These are phyloP conservation scores for Psilocybe azurescens DNA, from an alignment of 768 basidiomycete species.

Conservation along the genomic window DNA sequence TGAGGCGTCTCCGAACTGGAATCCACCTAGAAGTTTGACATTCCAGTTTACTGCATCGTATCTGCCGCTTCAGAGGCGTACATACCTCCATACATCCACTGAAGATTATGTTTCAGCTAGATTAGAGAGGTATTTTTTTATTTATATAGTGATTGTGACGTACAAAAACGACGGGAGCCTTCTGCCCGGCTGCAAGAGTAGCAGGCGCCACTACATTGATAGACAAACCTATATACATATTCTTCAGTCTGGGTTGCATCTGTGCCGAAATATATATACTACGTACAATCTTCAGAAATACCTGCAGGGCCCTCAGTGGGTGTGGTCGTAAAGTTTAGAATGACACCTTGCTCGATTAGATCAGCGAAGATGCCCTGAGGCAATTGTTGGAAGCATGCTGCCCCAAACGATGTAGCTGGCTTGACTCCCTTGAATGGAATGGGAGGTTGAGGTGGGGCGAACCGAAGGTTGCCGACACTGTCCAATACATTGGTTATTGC, in stretches of 20 bases:
- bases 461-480: neutral
- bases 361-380: neutral
- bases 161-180: constrained; percentile 49
- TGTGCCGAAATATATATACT: too few relatives aligned
- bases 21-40: constrained; percentile 28
- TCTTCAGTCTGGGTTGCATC: too few relatives aligned
- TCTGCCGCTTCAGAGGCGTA: neutral
- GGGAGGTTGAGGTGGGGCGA: constrained; percentile 29
- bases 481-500: too few relatives aligned
- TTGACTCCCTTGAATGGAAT: constrained; percentile 35
- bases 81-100: constrained; percentile 41
- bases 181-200: constrained; percentile 24
- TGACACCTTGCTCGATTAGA: too few relatives aligned
- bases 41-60: neutral
- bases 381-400: constrained; percentile 45
- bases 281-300: constrained; percentile 25
- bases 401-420: constrained; percentile 40
- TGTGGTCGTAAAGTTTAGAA: too few relatives aligned
- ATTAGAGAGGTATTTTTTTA: too few relatives aligned
- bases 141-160: too few relatives aligned
- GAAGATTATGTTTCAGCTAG: neutral
- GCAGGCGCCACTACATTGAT: constrained; percentile 47
- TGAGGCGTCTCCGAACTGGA: constrained; percentile 30
- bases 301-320: too few relatives aligned
- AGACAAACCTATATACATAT: constrained; percentile 36